These are phyloP conservation scores for Hypoxylon rubiginosum DNA, from an alignment of 2,329 filamentous ascomycete genomes.

Conservation along the genomic window DNA sequence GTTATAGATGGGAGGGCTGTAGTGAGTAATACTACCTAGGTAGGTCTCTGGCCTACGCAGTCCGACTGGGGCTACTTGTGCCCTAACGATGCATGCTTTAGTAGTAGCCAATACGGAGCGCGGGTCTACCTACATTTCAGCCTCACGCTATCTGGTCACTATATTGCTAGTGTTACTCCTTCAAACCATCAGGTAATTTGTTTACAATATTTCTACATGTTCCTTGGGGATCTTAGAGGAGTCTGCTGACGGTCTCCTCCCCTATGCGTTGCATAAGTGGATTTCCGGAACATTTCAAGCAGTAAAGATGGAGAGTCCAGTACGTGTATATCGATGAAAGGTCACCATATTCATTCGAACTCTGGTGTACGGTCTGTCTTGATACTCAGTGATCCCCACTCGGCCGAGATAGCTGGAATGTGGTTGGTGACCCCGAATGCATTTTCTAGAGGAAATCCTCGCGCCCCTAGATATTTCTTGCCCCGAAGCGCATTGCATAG, in stretches of 20 bases:
- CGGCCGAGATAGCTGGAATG: not conserved
- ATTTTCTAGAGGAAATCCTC: not conserved
- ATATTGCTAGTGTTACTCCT: not conserved
- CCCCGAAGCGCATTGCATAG: not conserved
- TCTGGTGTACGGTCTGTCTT: slow-evolving; percentile 5
- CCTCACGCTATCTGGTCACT: too few relatives aligned
- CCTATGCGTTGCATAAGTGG: not conserved
- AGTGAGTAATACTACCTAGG: too few relatives aligned
- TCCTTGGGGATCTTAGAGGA: not conserved
- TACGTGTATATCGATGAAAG: not conserved
- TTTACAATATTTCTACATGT: not conserved
- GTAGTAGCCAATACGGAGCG: too few relatives aligned
- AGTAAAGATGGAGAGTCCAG: slow-evolving; percentile 4
- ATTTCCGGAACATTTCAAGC: not conserved
- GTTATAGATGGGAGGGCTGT: not conserved
- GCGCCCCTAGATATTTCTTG: not conserved
- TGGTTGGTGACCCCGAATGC: not conserved
- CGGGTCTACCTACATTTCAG: too few relatives aligned
- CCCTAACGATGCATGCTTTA: too few relatives aligned
- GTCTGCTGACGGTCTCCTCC: not conserved
- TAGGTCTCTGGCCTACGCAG: too few relatives aligned
- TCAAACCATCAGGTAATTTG: not conserved
- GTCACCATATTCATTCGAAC: slow-evolving; percentile 1
- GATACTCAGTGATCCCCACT: slow-evolving; percentile 11
- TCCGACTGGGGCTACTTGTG: too few relatives aligned